Evolutionary conservation across 2,329 filamentous ascomycete species (phyloP), one percentile per base, ranked within the genome.

Genomic region (Cladophialophora bantiana): DNA sequence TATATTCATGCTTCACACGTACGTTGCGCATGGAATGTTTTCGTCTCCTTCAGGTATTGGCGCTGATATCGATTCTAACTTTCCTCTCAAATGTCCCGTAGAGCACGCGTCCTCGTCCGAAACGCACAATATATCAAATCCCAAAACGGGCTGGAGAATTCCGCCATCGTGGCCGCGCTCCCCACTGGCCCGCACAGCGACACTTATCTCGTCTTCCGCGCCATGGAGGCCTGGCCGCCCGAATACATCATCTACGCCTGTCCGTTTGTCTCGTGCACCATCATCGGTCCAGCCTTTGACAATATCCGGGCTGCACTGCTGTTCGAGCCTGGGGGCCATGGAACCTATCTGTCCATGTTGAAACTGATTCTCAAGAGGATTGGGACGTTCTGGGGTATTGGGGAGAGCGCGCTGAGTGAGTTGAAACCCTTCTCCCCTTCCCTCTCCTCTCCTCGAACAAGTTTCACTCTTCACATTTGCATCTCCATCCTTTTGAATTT

Each of bases 1-100:
- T 4, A 54, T 62, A 10, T 34, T 62, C 15, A 62, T 62, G 59
- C 59, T 62, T 9, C 59, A 62, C 50, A 62, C 42, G 59, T 62
- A 54, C 31, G 59, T 62, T 7, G 54, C 13, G 12, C 10, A 7
- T 9, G 26, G 26, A 34, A 26, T 20, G 10, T 31, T 48, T 32
- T 26, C 7, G 26, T 38, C 20, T 59, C 34, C 55, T 15, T 10
- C 10, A 15, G n/a, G n/a, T 18, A 50, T 50, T 9, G 45, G 7
- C 5, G 2, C 32, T 38, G n/a, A 10, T 56, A 35, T 31, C 12
- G 31, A 54, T 15, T 2, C 35, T 45, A 31, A 62, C 45, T 20
- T 53, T 2, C 26, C 32, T 20, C 3, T 12, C 15, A n/a, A 38
- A 62, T n/a, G 12, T 35, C 26, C n/a, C 7, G 15, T 15, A 62